Percentiles rank a stretch among this genome's conserved stretches.
These are phyloP conservation scores for Solanum boliviense DNA, from an alignment of 257 asterid genomes.

Conservation along the genomic window DNA sequence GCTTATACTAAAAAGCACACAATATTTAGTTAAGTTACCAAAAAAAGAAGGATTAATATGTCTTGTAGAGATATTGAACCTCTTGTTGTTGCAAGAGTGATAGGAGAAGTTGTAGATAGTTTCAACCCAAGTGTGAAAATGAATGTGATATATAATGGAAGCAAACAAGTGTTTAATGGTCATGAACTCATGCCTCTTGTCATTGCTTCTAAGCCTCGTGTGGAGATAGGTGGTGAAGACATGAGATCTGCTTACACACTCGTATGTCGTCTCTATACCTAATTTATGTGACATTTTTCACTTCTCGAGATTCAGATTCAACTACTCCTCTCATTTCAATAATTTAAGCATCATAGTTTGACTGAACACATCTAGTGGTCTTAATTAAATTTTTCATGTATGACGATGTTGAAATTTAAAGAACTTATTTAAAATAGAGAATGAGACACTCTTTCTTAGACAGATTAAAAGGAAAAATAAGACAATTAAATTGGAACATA, in stretches of 20 bases:
- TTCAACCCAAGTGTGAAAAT: constrained; percentile 59
- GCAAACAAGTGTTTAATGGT: constrained; percentile 63
- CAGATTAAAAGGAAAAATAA: too few relatives aligned
- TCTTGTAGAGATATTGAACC: constrained; percentile 36
- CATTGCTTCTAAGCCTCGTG: constrained; percentile 49
- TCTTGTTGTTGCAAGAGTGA: constrained; percentile 54
- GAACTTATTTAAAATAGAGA: neutral
- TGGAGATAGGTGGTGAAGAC: constrained; percentile 77
- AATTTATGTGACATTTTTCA: neutral
- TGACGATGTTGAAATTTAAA: too few relatives aligned
- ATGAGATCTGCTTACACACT: constrained; percentile 79
- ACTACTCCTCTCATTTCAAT: neutral
- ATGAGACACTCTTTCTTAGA: too few relatives aligned
- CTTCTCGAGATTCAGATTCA: neutral
- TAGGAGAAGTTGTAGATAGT: constrained; percentile 75
- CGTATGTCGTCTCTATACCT: constrained; percentile 4
- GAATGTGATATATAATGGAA: constrained; percentile 33
- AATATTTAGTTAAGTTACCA: neutral
- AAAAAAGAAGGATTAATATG: neutral
- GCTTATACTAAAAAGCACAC: neutral
- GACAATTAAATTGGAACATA: neutral
- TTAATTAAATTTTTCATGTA: neutral
- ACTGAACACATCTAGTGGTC: too few relatives aligned
- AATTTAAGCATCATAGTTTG: too few relatives aligned
- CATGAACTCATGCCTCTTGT: constrained; percentile 70